phyloP scores from a whole-genome alignment of 495 filamentous ascomycete genomes.

The Penicillium tannophilum region DNA sequence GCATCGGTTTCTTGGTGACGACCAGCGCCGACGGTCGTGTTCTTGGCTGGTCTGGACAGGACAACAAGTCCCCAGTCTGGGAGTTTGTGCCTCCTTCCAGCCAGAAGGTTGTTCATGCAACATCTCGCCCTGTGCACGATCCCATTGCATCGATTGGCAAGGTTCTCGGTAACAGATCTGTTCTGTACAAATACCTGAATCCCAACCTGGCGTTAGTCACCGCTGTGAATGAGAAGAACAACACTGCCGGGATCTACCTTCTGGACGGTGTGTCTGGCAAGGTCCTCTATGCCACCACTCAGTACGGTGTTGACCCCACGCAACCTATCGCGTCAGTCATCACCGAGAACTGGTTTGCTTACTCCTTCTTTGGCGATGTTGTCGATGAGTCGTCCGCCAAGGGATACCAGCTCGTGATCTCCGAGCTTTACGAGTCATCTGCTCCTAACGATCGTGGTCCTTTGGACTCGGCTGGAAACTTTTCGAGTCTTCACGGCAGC shows the following conservation, averaged over 20 bases:
- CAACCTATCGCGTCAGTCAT: slow-evolving; percentile 76
- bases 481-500: slow-evolving; percentile 63
- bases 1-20: slow-evolving; percentile 56
- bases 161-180: slow-evolving; percentile 85
- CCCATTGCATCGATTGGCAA: slow-evolving; percentile 93
- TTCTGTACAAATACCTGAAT: slow-evolving; percentile 97
- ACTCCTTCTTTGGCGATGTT: slow-evolving; percentile 76
- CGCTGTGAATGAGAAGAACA: slow-evolving; percentile 55
- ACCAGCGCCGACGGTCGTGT: slow-evolving; percentile 60
- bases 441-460: slow-evolving; percentile 83
- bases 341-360: slow-evolving; percentile 94
- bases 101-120: slow-evolving; percentile 67
- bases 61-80: slow-evolving; percentile 64
- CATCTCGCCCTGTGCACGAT: slow-evolving; percentile 71
- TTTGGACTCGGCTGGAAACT: slow-evolving; percentile 66
- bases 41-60: slow-evolving; percentile 56
- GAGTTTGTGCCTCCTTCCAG: slow-evolving; percentile 67
- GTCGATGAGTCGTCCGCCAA: slow-evolving; percentile 58
- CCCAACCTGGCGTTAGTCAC: slow-evolving; percentile 83
- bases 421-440: slow-evolving; percentile 87
- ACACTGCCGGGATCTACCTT: slow-evolving; percentile 70
- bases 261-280: slow-evolving; percentile 85
- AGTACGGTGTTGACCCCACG: slow-evolving; percentile 71
- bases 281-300: slow-evolving; percentile 68
- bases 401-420: slow-evolving; percentile 84